These are phyloP conservation scores for Blastobotrys americana DNA, from an alignment of 805 yeast species.

Conservation along the genomic window DNA sequence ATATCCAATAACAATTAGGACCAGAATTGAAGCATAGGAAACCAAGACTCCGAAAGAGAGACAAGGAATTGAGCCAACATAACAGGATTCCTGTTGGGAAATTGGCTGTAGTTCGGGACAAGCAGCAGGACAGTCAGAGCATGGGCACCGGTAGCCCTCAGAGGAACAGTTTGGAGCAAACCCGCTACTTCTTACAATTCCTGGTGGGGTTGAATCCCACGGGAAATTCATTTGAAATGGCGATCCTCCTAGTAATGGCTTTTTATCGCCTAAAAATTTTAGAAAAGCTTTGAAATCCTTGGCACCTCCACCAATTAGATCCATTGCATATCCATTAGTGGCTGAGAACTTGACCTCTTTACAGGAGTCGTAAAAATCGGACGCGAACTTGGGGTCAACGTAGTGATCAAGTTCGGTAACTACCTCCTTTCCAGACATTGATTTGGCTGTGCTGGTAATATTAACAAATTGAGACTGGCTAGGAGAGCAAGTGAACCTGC, in stretches of 20 bases:
- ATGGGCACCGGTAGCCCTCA: slow-evolving; percentile 66
- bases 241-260: slow-evolving; percentile 89
- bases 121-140: slow-evolving; percentile 77
- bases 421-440: slow-evolving; percentile 46
- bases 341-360: slow-evolving; percentile 86
- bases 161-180: slow-evolving; percentile 49
- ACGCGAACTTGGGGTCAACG: slow-evolving; percentile 55
- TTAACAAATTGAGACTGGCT: slow-evolving; percentile 69
- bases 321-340: slow-evolving; percentile 95
- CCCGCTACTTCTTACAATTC: slow-evolving; percentile 29
- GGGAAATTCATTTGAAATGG: slow-evolving; percentile 86
- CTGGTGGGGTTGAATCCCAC: slow-evolving; percentile 36
- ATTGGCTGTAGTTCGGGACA: slow-evolving; percentile 65
- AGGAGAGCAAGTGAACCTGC: slow-evolving; percentile 82
- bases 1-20: slow-evolving; percentile 4
- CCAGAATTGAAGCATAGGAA: slow-evolving; percentile 36
- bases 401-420: slow-evolving; percentile 66
- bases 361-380: slow-evolving; percentile 70
- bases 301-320: slow-evolving; percentile 96
- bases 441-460: slow-evolving; percentile 46
- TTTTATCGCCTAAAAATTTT: slow-evolving; percentile 88
- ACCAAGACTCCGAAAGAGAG: slow-evolving; percentile 57
- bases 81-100: slow-evolving; percentile 37
- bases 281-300: slow-evolving; percentile 60
- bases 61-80: slow-evolving; percentile 60